Evolutionary conservation across 257 asterid species (phyloP).

Genomic region (Phtheirospermum japonicum): DNA sequence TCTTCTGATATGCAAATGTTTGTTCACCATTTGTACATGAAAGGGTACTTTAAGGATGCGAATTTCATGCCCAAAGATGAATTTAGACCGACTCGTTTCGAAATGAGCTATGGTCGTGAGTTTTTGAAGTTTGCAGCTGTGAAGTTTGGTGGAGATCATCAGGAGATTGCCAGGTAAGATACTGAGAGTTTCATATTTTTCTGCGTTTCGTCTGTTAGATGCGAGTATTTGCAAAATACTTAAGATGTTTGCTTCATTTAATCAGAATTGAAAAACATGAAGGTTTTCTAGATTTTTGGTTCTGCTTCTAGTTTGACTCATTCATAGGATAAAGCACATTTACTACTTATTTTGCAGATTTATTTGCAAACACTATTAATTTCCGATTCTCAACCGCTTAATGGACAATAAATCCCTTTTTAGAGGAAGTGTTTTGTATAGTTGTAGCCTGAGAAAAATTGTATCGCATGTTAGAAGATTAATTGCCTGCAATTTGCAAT

Average conservation of each 20-base stretch:
- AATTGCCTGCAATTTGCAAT: too few relatives aligned
- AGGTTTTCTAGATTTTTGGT: too few relatives aligned
- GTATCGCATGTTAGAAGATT: too few relatives aligned
- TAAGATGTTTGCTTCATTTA: neutral
- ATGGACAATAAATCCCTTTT: too few relatives aligned
- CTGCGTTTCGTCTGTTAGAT: neutral
- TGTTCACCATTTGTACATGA: constrained; percentile 38
- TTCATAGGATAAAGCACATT: too few relatives aligned
- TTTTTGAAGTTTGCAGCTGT: constrained; percentile 58
- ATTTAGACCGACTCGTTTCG: constrained; percentile 49
- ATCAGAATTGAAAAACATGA: too few relatives aligned
- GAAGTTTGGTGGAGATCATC: constrained; percentile 63
- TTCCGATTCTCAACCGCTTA: too few relatives aligned
- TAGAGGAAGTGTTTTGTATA: neutral
- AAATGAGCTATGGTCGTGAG: constrained; percentile 50
- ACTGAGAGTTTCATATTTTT: neutral
- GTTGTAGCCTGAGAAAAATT: neutral
- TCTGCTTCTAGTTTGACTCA: too few relatives aligned
- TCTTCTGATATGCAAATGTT: constrained; percentile 67
- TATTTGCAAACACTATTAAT: too few relatives aligned
- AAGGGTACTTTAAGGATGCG: constrained; percentile 57
- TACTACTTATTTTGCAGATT: too few relatives aligned
- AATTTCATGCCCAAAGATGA: constrained; percentile 40
- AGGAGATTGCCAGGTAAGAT: constrained; percentile 70
- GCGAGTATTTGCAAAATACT: neutral